These are phyloP conservation scores for Candida andamanensis DNA, from an alignment of 805 yeast species.

Conservation along the genomic window DNA sequence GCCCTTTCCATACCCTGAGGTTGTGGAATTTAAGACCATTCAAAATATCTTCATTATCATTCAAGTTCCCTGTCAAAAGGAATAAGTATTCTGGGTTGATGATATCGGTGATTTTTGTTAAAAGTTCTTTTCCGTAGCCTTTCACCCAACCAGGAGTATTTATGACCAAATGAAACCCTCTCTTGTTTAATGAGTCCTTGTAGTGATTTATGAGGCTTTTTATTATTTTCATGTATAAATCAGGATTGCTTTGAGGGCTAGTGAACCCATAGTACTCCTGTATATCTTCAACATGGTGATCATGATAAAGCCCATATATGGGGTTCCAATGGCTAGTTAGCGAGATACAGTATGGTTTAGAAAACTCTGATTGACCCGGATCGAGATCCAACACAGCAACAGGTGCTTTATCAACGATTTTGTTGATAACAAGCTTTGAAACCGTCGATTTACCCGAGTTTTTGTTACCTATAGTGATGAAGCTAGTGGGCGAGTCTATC, in stretches of 20 bases:
- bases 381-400: slow-evolving; percentile 68
- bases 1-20: slow-evolving; percentile 30
- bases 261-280: slow-evolving; percentile 53
- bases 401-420: slow-evolving; percentile 26
- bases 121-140: slow-evolving; percentile 72
- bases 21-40: slow-evolving; percentile 22
- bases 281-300: slow-evolving; percentile 9
- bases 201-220: slow-evolving; percentile 35
- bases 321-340: slow-evolving; percentile 32
- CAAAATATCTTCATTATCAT: slow-evolving; percentile 25
- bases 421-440: slow-evolving; percentile 49
- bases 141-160: slow-evolving; percentile 92
- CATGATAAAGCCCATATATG: slow-evolving; percentile 18
- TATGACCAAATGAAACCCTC: slow-evolving; percentile 45
- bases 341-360: slow-evolving; percentile 68
- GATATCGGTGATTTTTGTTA: slow-evolving; percentile 41
- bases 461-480: slow-evolving; percentile 58
- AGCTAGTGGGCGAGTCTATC: slow-evolving; percentile 14
- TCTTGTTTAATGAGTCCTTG: slow-evolving; percentile 11
- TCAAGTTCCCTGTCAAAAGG: slow-evolving; percentile 35
- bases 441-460: slow-evolving; percentile 82
- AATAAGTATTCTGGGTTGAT: slow-evolving; percentile 54
- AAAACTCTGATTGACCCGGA: slow-evolving; percentile 84
- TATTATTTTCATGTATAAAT: slow-evolving; percentile 43
- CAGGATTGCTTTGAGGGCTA: slow-evolving; percentile 66